These are phyloP conservation scores for Zygosaccharomyces rouxii DNA, from an alignment of 805 yeast species.

Conservation along the genomic window DNA sequence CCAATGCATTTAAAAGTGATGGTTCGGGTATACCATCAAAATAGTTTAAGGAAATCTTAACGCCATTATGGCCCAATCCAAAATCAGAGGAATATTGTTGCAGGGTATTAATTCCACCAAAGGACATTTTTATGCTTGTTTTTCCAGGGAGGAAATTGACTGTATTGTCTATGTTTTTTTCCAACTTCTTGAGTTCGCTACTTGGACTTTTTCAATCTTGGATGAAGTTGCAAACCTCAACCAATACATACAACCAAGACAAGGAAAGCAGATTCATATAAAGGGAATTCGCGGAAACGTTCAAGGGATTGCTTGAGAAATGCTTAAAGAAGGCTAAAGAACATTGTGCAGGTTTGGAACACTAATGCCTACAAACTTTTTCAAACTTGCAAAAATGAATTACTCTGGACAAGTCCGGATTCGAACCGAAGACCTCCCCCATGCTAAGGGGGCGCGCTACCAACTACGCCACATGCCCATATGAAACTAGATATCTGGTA, in stretches of 20 bases:
- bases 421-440: constrained; percentile 11
- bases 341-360: too few species aligned
- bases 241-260: too few species aligned
- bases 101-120: constrained; percentile 28
- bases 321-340: too few species aligned
- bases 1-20: constrained; percentile 43
- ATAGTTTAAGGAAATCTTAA: constrained; percentile 64
- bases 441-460: constrained; percentile 11
- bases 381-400: not conserved
- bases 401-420: constrained; percentile 7
- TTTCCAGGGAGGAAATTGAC: not conserved
- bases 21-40: constrained; percentile 77
- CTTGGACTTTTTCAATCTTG: not conserved
- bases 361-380: too few species aligned
- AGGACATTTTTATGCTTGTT: constrained; percentile 24
- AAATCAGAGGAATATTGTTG: constrained; percentile 25
- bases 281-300: too few species aligned
- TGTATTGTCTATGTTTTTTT: not conserved
- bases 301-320: too few species aligned
- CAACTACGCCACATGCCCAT: constrained; percentile 9
- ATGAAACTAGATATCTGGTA: not conserved
- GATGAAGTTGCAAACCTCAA: too few species aligned
- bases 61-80: constrained; percentile 41
- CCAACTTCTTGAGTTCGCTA: not conserved
- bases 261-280: too few species aligned